phyloP scores from a whole-genome alignment of 768 basidiomycete genomes.

The Trametes villosa region DNA sequence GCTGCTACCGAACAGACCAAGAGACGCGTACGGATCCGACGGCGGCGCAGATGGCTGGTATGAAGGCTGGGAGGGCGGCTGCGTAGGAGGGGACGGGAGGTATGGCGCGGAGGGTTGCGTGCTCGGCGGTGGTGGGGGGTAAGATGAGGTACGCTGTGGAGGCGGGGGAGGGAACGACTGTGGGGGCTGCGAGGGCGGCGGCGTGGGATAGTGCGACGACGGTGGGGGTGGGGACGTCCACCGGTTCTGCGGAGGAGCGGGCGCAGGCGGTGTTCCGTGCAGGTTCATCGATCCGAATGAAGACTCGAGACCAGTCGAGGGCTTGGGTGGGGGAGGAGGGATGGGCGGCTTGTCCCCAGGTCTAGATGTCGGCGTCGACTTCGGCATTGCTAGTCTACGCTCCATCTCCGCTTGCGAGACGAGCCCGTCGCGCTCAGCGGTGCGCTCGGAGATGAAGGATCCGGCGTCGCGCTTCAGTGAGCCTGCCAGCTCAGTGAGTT shows the following conservation, averaged over 20 bases:
- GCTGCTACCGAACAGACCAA: conserved; percentile 27
- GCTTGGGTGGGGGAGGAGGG: conserved; percentile 50
- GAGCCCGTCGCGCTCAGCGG: conserved; percentile 70
- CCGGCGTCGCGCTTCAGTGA: conserved; percentile 63
- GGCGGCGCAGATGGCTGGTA: conserved; percentile 26
- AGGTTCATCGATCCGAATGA: conserved; percentile 64
- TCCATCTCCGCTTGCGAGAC: conserved; percentile 73
- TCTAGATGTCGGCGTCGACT: conserved; percentile 40
- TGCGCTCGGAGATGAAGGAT: conserved; percentile 65
- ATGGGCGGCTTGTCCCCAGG: conserved; percentile 53
- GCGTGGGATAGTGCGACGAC: conserved; percentile 21
- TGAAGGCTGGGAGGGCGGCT: conserved; percentile 21
- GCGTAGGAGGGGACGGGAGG: conserved; percentile 23
- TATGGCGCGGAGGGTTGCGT: conserved; percentile 21
- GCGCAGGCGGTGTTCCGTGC: conserved; percentile 36
- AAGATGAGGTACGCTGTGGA: conserved; percentile 5
- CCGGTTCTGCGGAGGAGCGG: conserved; percentile 9
- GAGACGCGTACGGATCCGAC: conserved; percentile 29
- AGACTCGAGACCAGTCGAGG: conserved; percentile 44
- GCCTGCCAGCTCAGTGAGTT: conserved; percentile 66
- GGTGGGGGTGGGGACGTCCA: conserved; percentile 30
- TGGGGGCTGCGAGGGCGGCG: conserved; percentile 6
- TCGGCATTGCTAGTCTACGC: conserved; percentile 55
- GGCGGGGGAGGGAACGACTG: conserved; percentile 21
- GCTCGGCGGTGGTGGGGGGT: conserved; percentile 22